phyloP scores from a whole-genome alignment of 164 flowering plant species.

The grape (Vitis vinifera) region ASM3070453v1 NC_081805.1:6561001-6561500 shows the following conservation, averaged over 20 bases:
- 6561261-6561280: too few species aligned
- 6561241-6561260: neutral
- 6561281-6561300: slow-evolving; percentile 62
- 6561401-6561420: slow-evolving; percentile 85
- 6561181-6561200: too few species aligned
- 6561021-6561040: slow-evolving; percentile 37
- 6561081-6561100: slow-evolving; percentile 2
- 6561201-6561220: too few species aligned
- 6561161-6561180: neutral
- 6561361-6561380: slow-evolving; percentile 82
- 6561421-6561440: neutral
- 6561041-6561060: slow-evolving; percentile 27
- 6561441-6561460: neutral
- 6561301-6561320: slow-evolving; percentile 69
- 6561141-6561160: slow-evolving; percentile 15
- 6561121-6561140: slow-evolving; percentile 20
- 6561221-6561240: neutral
- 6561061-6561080: slow-evolving; percentile 44
- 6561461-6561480: neutral
- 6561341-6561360: slow-evolving; percentile 90
- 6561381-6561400: slow-evolving; percentile 79
- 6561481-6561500: slow-evolving; percentile 1
- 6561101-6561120: slow-evolving; percentile 8
- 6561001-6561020: slow-evolving; percentile 3
- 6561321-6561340: slow-evolving; percentile 73